Base-by-base conservation (phyloP, 352 stramenopile species). In the Phytophthora gonapodyides region DNA sequence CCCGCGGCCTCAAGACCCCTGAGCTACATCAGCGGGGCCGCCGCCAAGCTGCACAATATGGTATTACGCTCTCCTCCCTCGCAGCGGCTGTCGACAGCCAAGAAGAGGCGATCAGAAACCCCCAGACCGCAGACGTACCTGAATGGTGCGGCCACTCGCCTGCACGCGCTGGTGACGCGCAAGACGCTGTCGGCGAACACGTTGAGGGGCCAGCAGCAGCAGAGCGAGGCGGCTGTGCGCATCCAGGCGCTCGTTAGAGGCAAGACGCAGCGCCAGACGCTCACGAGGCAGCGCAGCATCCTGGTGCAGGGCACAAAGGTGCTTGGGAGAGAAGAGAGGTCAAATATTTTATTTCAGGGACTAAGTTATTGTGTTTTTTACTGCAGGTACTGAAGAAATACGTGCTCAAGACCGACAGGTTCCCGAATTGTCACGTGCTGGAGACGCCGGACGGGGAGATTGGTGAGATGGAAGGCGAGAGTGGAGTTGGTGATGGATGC, bases 381-480 rank as follows among this genome's bases (percentile, higher is more conserved):
- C n/a, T 48, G 12, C 47, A 84, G 78, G 73, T 95, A 24, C 55
- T 95, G 12, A 87, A 86, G 38, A 91, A 93, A 53, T 95, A 94
- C 44, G 81, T 95, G 56, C 78, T 95, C 51, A 95, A 94, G 72
- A 78, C 68, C 19, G 87, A 95, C 57, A 71, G 84, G 1, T 90
- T 94, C 61, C 84, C 87, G 3, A 81, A 93, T 47, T 91, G 84
- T 51, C 84, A 93, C 49, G 82, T 86, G 31, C 68, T 95, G 13
- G 49, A 80, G 41, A 91, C 82, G 0, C 67, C 72, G 3, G 38
- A 89, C 42, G 86, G 82, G 35, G 82, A 89, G 15, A 78, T 80
- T 40, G 83, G 82, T 90, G 49, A n/a, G 60, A 52, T 30, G 9
- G 13, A n/a, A n/a, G n/a, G n/a, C n/a, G 9, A 44, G 11, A 10